Conservation (phyloP, 2,329 filamentous ascomycete genomes). For the Colletotrichum sp. region DNA sequence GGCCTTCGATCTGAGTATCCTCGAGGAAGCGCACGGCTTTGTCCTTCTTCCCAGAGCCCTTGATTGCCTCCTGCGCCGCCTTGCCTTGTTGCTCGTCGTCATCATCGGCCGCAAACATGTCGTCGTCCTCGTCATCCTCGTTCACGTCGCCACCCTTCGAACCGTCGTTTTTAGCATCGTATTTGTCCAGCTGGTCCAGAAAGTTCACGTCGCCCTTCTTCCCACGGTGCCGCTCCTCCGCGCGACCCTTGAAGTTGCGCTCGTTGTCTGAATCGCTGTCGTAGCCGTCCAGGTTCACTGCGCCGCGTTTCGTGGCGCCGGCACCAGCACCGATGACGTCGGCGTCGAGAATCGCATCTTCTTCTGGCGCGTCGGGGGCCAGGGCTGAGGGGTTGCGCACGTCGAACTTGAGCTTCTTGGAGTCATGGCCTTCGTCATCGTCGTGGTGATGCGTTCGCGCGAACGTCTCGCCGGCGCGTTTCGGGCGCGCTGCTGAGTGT, state of each 20-base stretch:
- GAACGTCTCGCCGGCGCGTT: conserved; percentile 83
- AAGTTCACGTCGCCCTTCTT: conserved; percentile 53
- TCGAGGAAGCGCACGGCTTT: conserved; percentile 68
- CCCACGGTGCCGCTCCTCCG: conserved; percentile 59
- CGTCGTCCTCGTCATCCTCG: conserved; percentile 55
- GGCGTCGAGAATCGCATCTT: conserved; percentile 80
- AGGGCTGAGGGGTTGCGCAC: conserved; percentile 92
- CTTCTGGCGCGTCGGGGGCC: conserved; percentile 78
- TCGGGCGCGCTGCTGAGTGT: conserved; percentile 75
- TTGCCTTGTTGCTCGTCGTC: conserved; percentile 48
- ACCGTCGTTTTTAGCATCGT: conserved; percentile 48
- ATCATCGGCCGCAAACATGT: conserved; percentile 79
- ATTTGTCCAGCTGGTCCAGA: conserved; percentile 59
- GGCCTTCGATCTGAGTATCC: conserved; percentile 74
- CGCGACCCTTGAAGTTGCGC: conserved; percentile 75
- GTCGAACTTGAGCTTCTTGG: conserved; percentile 91
- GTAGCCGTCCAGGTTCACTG: conserved; percentile 96
- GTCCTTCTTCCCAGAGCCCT: conserved; percentile 53
- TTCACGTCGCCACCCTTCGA: conserved; percentile 34
- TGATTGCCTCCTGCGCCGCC: conserved; percentile 24
- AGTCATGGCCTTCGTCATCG: conserved; percentile 46
- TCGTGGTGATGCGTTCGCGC: conserved; percentile 75
- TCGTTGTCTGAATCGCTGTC: conserved; percentile 94
- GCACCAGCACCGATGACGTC: conserved; percentile 88
- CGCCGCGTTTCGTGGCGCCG: conserved; percentile 83